Evolutionary conservation across 2,329 filamentous ascomycete genomes (phyloP).

Genomic region (Blastomyces parvus): DNA sequence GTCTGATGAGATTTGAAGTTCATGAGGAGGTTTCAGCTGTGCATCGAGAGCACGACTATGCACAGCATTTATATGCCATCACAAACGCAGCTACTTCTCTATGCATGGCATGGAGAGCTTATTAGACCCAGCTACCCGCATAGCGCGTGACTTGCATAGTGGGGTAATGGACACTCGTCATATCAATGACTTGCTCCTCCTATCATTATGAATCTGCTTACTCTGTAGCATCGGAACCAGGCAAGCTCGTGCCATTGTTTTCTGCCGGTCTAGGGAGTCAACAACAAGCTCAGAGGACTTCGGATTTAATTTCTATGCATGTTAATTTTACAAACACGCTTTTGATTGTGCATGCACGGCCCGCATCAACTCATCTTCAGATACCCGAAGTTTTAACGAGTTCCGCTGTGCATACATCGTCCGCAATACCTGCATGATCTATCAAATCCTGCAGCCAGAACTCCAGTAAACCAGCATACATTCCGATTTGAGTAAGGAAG

Average conservation of each 20-base stretch:
- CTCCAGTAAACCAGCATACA: not conserved
- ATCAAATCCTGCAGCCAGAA: not conserved
- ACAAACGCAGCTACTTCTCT: not conserved
- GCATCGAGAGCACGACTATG: not conserved
- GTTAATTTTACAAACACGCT: not conserved
- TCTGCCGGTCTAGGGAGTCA: no score
- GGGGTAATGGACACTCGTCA: constrained; percentile 1
- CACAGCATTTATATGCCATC: not conserved
- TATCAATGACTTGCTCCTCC: constrained; percentile 12
- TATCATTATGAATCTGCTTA: not conserved
- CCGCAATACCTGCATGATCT: not conserved
- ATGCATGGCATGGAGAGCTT: not conserved
- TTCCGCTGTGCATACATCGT: not conserved
- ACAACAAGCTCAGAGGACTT: not conserved
- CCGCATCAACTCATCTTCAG: no score
- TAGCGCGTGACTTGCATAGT: constrained; percentile 8
- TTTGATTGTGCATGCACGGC: not conserved
- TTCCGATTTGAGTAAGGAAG: no score
- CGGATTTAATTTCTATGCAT: not conserved
- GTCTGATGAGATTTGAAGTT: not conserved
- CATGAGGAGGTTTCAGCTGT: not conserved
- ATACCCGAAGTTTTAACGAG: not conserved
- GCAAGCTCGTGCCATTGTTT: not conserved
- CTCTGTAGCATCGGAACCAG: not conserved
- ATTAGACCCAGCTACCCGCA: not conserved